These are phyloP conservation scores for Jacaranda mimosifolia DNA, from an alignment of 257 asterid genomes.

Conservation along the genomic window DNA sequence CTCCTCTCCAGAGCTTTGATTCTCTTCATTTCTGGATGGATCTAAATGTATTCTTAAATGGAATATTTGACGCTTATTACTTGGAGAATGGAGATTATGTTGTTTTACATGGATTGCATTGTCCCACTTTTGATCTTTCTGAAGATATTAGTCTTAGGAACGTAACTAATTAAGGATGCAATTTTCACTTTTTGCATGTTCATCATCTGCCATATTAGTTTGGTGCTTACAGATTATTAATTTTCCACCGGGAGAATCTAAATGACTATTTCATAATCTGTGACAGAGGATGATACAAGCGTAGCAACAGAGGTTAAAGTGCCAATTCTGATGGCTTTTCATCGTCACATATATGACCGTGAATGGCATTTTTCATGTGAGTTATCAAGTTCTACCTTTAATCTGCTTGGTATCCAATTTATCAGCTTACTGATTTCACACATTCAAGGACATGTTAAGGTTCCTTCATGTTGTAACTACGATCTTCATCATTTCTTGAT, in stretches of 20 bases:
- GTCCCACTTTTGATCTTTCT: too few relatives aligned
- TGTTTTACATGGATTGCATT: too few relatives aligned
- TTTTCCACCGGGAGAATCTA: constrained; percentile 1
- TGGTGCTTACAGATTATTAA: constrained; percentile 10
- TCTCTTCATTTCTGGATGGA: too few relatives aligned
- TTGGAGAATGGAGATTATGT: too few relatives aligned
- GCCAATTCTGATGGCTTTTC: constrained; percentile 81
- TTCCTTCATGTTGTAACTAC: background rate
- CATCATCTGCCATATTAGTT: background rate
- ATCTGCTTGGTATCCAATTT: constrained; percentile 9
- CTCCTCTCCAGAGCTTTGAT: too few relatives aligned
- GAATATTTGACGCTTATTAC: too few relatives aligned
- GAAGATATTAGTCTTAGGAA: too few relatives aligned
- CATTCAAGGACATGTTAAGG: constrained; percentile 7
- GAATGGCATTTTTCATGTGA: constrained; percentile 97
- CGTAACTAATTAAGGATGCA: too few relatives aligned
- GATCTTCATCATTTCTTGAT: background rate
- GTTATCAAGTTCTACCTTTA: constrained; percentile 42
- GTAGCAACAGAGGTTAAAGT: constrained; percentile 82
- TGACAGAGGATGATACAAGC: constrained; percentile 96
- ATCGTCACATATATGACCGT: constrained; percentile 75
- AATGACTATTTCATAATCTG: background rate
- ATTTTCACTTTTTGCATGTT: too few relatives aligned
- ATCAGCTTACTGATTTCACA: constrained; percentile 6
- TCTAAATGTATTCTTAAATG: too few relatives aligned